Percentiles rank a stretch among this genome's conserved stretches.
These are phyloP conservation scores for Podospora pseudopauciseta DNA, from an alignment of 495 filamentous ascomycete genomes.

Conservation along the genomic window DNA sequence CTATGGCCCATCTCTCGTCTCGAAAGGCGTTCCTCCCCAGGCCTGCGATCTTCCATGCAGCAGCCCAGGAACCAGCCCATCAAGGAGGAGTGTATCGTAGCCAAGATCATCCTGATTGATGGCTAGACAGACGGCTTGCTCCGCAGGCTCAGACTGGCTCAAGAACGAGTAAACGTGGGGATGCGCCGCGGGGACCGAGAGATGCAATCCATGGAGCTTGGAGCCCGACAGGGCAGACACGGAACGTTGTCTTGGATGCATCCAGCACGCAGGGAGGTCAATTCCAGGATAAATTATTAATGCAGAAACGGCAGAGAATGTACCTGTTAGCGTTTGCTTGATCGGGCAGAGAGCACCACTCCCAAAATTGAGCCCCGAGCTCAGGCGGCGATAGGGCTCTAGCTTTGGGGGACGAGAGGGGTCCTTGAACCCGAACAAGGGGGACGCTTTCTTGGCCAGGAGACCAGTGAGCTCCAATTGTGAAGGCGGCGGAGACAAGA, in stretches of 20 bases:
- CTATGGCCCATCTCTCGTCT: slow-evolving; percentile 6
- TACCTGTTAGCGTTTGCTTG: slow-evolving; percentile 1
- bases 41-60: neutral
- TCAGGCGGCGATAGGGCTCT: neutral
- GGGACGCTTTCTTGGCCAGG: neutral
- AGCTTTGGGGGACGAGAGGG: neutral
- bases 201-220: neutral
- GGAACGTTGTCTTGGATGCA: neutral
- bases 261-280: neutral
- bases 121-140: neutral
- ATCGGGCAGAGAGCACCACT: neutral
- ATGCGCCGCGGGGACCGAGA: slow-evolving; percentile 6
- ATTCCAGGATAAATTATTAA: neutral
- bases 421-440: neutral
- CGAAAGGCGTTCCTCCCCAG: neutral
- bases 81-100: neutral
- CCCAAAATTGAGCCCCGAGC: neutral
- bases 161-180: slow-evolving; percentile 1
- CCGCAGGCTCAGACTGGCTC: neutral
- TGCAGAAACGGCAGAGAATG: neutral
- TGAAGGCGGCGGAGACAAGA: slow-evolving; percentile 3
- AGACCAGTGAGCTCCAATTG: neutral
- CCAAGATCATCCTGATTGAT: neutral
- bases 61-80: neutral
- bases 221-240: neutral